Percentiles rank a stretch among this genome's conserved stretches.
Conservation (phyloP, 441 rosid genomes). For the Aquilaria agallochum region DNA sequence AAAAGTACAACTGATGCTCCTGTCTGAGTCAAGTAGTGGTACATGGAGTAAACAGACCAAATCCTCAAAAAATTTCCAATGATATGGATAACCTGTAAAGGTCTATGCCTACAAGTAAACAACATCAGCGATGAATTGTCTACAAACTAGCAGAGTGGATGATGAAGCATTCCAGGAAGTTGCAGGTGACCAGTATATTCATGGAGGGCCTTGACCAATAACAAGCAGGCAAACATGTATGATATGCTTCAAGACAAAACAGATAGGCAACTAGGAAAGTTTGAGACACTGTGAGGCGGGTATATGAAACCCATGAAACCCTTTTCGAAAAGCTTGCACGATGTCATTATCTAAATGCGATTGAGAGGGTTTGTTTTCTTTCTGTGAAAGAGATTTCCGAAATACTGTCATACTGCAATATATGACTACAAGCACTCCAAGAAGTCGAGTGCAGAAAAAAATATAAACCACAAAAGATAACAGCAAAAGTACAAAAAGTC, state of each 20-base stretch:
- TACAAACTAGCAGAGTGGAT: slow-evolving; percentile 2
- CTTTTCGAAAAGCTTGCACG: background rate
- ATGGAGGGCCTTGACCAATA: background rate
- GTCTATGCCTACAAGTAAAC: slow-evolving; percentile 55
- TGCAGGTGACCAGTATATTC: background rate
- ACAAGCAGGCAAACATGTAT: background rate
- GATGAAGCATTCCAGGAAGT: background rate
- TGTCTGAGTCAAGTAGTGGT: slow-evolving; percentile 66
- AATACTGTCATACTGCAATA: too few species aligned
- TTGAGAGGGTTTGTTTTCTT: too few species aligned
- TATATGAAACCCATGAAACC: background rate
- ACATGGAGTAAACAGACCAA: slow-evolving; percentile 96
- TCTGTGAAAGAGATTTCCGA: too few species aligned
- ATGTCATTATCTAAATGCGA: background rate
- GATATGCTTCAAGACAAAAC: background rate
- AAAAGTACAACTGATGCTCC: slow-evolving; percentile 86
- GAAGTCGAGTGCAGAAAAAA: too few species aligned
- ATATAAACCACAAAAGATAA: too few species aligned
- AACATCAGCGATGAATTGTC: slow-evolving; percentile 3
- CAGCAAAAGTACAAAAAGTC: too few species aligned
- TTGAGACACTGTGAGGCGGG: background rate
- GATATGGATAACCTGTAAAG: slow-evolving; percentile 78
- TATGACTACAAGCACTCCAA: too few species aligned
- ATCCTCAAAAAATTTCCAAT: slow-evolving; percentile 77
- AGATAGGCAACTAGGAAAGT: background rate